phyloP scores from a whole-genome alignment of 257 asterid species.

The Fraxinus americana region DNA sequence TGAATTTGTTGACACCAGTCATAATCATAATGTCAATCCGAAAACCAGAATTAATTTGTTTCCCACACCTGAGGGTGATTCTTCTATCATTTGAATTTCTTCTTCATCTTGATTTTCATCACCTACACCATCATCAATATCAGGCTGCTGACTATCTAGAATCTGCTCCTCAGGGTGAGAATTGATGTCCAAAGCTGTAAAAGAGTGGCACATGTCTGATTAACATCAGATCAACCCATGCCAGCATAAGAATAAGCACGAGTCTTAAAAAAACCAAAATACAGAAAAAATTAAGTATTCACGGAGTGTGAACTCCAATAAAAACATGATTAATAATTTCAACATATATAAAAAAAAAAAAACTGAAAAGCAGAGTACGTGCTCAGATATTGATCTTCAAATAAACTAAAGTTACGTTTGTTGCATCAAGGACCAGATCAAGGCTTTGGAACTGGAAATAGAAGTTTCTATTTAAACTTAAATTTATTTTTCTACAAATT shows the following conservation, averaged over 20 bases:
- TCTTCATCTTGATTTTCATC: slow-evolving; percentile 74
- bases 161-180: slow-evolving; percentile 79
- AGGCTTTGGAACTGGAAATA: background rate
- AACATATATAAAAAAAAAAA: background rate
- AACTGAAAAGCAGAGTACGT: no score
- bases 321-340: background rate
- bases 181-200: slow-evolving; percentile 94
- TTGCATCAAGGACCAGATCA: background rate
- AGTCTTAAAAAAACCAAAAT: slow-evolving; percentile 17
- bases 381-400: background rate
- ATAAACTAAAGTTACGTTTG: background rate
- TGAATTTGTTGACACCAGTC: background rate
- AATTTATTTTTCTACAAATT: background rate
- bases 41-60: background rate
- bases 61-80: slow-evolving; percentile 65
- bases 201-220: slow-evolving; percentile 90
- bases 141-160: slow-evolving; percentile 59
- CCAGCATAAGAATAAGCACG: slow-evolving; percentile 47
- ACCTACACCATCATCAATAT: slow-evolving; percentile 61
- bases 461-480: background rate
- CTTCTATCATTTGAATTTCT: slow-evolving; percentile 69
- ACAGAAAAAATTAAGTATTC: background rate
- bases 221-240: slow-evolving; percentile 57
- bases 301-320: background rate
- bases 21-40: background rate